phyloP scores from a whole-genome alignment of 306 rosid species.

The Boehmeria nivea region DNA sequence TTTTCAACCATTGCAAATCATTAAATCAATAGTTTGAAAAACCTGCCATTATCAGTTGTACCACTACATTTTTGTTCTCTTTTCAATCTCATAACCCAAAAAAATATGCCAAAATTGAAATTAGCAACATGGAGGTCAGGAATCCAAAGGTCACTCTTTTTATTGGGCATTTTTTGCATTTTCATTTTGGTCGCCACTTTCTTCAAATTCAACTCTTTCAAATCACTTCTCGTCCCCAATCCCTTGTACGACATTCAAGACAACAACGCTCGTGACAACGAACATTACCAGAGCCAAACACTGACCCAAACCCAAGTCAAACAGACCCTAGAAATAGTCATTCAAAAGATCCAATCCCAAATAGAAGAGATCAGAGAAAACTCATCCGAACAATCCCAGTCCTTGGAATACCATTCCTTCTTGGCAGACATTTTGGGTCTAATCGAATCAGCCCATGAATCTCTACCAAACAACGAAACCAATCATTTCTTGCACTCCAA shows the following conservation, averaged over 20 bases:
- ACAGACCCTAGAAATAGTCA: slow-evolving; percentile 27
- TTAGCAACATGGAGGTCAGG: slow-evolving; percentile 40
- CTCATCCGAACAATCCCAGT: slow-evolving; percentile 20
- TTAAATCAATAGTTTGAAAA: background rate
- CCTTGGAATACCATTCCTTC: slow-evolving; percentile 31
- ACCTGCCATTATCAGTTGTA: too few species aligned
- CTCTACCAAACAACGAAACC: slow-evolving; percentile 24
- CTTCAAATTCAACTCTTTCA: slow-evolving; percentile 37
- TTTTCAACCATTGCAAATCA: background rate
- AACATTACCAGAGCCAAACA: too few species aligned
- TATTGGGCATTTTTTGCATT: slow-evolving; percentile 37
- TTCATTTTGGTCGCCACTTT: slow-evolving; percentile 40
- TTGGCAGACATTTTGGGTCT: slow-evolving; percentile 62
- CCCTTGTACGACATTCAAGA: slow-evolving; percentile 30
- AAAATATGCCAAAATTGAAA: slow-evolving; percentile 36
- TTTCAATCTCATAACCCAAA: too few species aligned
- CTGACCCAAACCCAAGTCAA: slow-evolving; percentile 8
- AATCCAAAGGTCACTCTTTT: slow-evolving; percentile 31
- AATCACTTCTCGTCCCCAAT: slow-evolving; percentile 38
- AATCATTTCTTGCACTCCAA: slow-evolving; percentile 50
- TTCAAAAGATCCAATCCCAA: slow-evolving; percentile 42
- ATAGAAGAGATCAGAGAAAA: slow-evolving; percentile 29
- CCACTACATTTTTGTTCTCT: too few species aligned
- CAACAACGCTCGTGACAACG: too few species aligned
- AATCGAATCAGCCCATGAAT: slow-evolving; percentile 32